Evolutionary conservation across 306 rosid species (phyloP), one percentile per base, ranked within the genome.

Genomic region (Castanea sativa): DNA sequence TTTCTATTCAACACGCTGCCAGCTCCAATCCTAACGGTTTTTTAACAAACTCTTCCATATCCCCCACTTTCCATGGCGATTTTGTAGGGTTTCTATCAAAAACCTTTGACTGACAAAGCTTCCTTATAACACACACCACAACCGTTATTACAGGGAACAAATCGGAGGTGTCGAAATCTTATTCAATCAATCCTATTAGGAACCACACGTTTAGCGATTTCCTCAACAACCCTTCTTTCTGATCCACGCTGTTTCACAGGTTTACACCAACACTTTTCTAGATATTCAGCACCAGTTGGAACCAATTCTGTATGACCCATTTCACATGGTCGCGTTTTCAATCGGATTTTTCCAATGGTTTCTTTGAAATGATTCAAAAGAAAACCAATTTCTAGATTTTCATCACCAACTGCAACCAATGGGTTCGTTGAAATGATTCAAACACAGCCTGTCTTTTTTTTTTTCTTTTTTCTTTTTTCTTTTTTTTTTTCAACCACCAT

Each of bases 1-100:
- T 30, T 69, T 2, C 35, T 13, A 29, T 32, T 8, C 35, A 5
- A 41, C n/a, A 29, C 61, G 23, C 35, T 35, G 25, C 52, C 3
- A 32, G 15, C 15, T 1, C 38, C 5, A 69, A 56, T 12, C 32
- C 20, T 1, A 80, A 84, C 87, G 43, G 81, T 84, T 73, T 84
- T 76, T 76, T 68, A 80, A 80, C 82, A 18, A 38, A 73, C 69
- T 35, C 64, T 45, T 55, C 70, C 21, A 4, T 4, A 35, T 27
- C 5, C 38, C 53, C 70, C 77, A 6, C 5, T 23, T 68, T 57
- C 55, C 30, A 27, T 27, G 74, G 74, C 77, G 56, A 67, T 21
- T 58, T 68, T 60, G n/a, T 60, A 52, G 80, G 15, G 21, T 41
- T 76, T 45, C 20, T 21, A 51, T 49, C 15, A 49, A 57, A 25